These are phyloP conservation scores for Syncephalastrum racemosum DNA, from an alignment of 371 early-diverging fungal genomes.

Conservation along the genomic window DNA sequence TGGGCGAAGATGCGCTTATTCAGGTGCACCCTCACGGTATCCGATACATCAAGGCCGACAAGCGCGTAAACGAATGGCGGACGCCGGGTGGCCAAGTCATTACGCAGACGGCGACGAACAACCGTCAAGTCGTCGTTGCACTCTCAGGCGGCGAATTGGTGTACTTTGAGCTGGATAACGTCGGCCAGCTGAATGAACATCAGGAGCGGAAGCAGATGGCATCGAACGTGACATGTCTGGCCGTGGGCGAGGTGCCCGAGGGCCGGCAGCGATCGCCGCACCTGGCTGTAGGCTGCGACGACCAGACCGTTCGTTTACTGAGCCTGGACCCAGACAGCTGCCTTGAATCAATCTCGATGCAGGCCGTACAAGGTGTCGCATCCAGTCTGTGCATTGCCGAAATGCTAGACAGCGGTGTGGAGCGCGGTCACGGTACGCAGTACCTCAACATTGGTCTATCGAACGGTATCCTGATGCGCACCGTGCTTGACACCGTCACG, in stretches of 20 bases:
- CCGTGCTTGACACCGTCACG: conserved; percentile 79
- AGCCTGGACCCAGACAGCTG: conserved; percentile 81
- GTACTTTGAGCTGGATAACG: conserved; percentile 91
- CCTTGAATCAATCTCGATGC: conserved; percentile 81
- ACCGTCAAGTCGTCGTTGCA: conserved; percentile 82
- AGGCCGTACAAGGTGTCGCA: conserved; percentile 62
- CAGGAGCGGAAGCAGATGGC: conserved; percentile 77
- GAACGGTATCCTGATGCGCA: conserved; percentile 90
- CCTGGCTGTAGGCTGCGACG: conserved; percentile 90
- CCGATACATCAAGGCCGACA: conserved; percentile 83
- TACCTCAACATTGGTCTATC: conserved; percentile 87
- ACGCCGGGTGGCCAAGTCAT: conserved; percentile 77
- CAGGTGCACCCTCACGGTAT: conserved; percentile 90
- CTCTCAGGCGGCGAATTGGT: conserved; percentile 84
- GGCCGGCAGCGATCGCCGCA: conserved; percentile 81
- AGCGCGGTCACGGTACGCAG: conserved; percentile 64
- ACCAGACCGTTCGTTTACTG: conserved; percentile 88
- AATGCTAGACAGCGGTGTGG: conserved; percentile 71
- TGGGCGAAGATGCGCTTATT: conserved; percentile 88
- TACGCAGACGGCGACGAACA: conserved; percentile 78
- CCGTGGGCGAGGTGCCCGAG: conserved; percentile 80
- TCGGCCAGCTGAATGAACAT: conserved; percentile 87
- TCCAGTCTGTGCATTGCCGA: conserved; percentile 68
- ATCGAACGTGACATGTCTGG: conserved; percentile 71
- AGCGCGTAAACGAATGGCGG: conserved; percentile 93